Base-by-base conservation (phyloP, 2,329 filamentous ascomycete species). In the Emericellopsis atlantica region DNA sequence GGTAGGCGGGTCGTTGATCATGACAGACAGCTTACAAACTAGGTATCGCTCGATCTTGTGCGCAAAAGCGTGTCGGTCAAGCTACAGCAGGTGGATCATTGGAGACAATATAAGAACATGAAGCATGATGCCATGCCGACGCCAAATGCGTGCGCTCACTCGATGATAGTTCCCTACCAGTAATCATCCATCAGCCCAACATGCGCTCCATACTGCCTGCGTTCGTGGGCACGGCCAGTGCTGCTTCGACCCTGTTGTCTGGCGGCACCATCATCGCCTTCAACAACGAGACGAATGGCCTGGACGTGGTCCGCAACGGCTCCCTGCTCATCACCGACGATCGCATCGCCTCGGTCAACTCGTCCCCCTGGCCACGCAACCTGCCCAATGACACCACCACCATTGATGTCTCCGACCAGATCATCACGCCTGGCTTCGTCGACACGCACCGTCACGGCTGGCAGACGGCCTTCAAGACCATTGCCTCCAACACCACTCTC, bases 381-480 rank as follows among this genome's bases (percentile, higher is more conserved):
- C 14, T 40, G 11, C 38, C 38, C 12, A 18, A 32, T 4, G 31
- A 40, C 38, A 33, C 31, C 24, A 32, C 21, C 23, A 43, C 65
- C 4, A 54, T 76, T 14, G 64, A 76, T 46, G 65, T 64, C 32
- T 61, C 59, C 0, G 57, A 64, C 40, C 70, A 73, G 48, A 76
- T 75, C 44, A 58, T 76, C 40, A 64, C 64, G 0, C 69, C 72
- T 0, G 72, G 74, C 9, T 75, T 77, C 51, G 58, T 77, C 42
- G 69, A 76, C 52, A 76, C 71, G 0, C 73, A 77, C 46, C 65
- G 66, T 2, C 70, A 74, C 45, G 61, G 65, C 0, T 75, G 72
- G 74, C 70, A 77, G 49, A 75, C 73, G 0, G 68, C 61, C 12
- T 65, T 67, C 48, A 72, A 70, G 48, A 74, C 72, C 0, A 48